Base-by-base conservation (phyloP, 2,329 filamentous ascomycete genomes). In the Colletotrichum sublineola region DNA sequence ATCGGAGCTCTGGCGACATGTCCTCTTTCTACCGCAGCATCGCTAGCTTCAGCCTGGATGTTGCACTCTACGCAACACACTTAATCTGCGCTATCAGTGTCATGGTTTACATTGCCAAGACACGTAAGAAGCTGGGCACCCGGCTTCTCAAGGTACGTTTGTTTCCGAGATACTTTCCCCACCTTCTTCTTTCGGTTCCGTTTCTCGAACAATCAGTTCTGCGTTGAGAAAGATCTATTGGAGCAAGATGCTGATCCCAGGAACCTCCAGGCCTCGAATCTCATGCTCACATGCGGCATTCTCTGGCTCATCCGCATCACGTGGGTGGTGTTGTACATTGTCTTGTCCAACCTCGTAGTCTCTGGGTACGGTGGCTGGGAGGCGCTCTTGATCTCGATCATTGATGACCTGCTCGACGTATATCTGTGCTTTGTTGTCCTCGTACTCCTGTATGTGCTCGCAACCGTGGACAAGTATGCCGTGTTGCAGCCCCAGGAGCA, bases 371-470 rank as follows among this genome's bases (percentile, higher is more conserved):
- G n/a, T n/a, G n/a, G n/a, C n/a, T n/a, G n/a, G n/a, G n/a, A n/a
- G n/a, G n/a, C n/a, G n/a, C n/a, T n/a, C n/a, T n/a, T n/a, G n/a
- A n/a, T n/a, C n/a, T n/a, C n/a, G n/a, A n/a, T n/a, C n/a, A n/a
- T n/a, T n/a, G n/a, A n/a, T n/a, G n/a, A n/a, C n/a, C n/a, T n/a
- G n/a, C n/a, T n/a, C n/a, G n/a, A n/a, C n/a, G n/a, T n/a, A n/a
- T n/a, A n/a, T n/a, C n/a, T n/a, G n/a, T n/a, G n/a, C n/a, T n/a
- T 82, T 38, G 63, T 76, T 9, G 64, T 78, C 3, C 68, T 76
- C 20, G 44, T 60, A 15, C 42, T 81, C 15, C 67, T 80, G 1
- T 80, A 79, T 48, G 68, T 71, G 9, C 67, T 82, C 3, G 80
- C 79, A 0, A 63, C 57, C 3, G 76, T 75, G 11, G 79, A 75